phyloP scores from a whole-genome alignment of 306 rosid genomes.

The Vachellia collinsii region DNA sequence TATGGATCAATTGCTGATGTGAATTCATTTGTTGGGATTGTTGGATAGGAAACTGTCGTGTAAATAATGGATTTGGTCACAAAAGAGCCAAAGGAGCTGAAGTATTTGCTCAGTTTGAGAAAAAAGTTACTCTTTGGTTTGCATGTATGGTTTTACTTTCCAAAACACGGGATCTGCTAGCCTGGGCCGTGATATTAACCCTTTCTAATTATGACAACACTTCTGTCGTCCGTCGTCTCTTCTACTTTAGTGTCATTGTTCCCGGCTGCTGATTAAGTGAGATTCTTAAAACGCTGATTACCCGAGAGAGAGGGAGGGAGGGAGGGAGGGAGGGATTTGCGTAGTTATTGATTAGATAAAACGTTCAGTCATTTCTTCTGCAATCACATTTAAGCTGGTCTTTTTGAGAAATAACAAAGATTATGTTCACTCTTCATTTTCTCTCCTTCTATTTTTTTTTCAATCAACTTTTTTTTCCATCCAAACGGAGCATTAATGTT shows the following conservation, averaged over 20 bases:
- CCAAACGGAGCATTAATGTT: too few relatives aligned
- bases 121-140: neutral
- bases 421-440: neutral
- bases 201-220: neutral
- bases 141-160: neutral
- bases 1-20: neutral
- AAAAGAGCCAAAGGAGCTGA: neutral
- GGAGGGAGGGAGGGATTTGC: too few relatives aligned
- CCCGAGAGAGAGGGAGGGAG: too few relatives aligned
- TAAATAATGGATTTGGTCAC: neutral
- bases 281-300: neutral
- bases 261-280: neutral
- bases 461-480: too few relatives aligned
- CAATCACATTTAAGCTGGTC: neutral
- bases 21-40: neutral
- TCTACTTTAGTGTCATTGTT: neutral
- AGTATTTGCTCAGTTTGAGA: neutral
- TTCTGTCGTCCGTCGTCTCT: neutral
- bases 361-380: neutral
- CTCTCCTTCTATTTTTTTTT: too few relatives aligned
- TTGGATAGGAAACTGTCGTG: neutral
- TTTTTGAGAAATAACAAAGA: neutral
- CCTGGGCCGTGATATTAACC: neutral
- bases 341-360: neutral
- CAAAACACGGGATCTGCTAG: neutral